Evolutionary conservation across 345 rosid species (phyloP).

Genomic region (Salix dunnii): DNA sequence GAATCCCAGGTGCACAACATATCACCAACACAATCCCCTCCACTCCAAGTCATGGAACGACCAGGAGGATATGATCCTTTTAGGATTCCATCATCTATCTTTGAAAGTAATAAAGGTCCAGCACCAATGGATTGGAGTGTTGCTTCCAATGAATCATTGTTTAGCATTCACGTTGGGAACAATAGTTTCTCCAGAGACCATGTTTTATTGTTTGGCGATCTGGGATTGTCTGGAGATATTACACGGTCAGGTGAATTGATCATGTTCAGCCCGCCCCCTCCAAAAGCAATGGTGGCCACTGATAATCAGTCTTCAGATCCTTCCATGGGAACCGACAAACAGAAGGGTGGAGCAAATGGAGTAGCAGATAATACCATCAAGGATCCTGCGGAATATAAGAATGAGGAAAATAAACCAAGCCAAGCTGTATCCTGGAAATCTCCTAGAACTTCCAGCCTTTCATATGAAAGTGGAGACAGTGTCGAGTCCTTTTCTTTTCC

Average conservation of each 20-base stretch:
- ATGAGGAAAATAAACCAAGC: slow-evolving; percentile 19
- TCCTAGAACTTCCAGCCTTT: slow-evolving; percentile 29
- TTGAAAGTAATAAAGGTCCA: slow-evolving; percentile 40
- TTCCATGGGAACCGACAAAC: slow-evolving; percentile 14
- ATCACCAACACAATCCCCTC: slow-evolving; percentile 54
- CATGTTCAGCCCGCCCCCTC: slow-evolving; percentile 32
- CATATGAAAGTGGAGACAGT: slow-evolving; percentile 44
- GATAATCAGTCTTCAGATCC: neutral
- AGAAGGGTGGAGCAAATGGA: slow-evolving; percentile 12
- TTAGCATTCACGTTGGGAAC: slow-evolving; percentile 62
- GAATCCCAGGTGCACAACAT: slow-evolving; percentile 21
- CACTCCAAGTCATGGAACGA: slow-evolving; percentile 71
- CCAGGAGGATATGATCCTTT: slow-evolving; percentile 38
- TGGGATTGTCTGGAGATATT: slow-evolving; percentile 33
- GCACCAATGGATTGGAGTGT: slow-evolving; percentile 58
- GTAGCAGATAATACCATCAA: slow-evolving; percentile 4
- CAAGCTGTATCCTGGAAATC: slow-evolving; percentile 31
- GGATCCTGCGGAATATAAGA: slow-evolving; percentile 9
- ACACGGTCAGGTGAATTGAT: slow-evolving; percentile 38
- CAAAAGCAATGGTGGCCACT: slow-evolving; percentile 5
- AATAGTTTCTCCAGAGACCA: slow-evolving; percentile 48
- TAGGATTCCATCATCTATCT: slow-evolving; percentile 56
- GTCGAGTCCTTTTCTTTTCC: slow-evolving; percentile 51
- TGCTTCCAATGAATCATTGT: slow-evolving; percentile 63
- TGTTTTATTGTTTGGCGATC: slow-evolving; percentile 11